Conservation (phyloP, 2,329 filamentous ascomycete species). For the Cytospora leucostoma region DNA sequence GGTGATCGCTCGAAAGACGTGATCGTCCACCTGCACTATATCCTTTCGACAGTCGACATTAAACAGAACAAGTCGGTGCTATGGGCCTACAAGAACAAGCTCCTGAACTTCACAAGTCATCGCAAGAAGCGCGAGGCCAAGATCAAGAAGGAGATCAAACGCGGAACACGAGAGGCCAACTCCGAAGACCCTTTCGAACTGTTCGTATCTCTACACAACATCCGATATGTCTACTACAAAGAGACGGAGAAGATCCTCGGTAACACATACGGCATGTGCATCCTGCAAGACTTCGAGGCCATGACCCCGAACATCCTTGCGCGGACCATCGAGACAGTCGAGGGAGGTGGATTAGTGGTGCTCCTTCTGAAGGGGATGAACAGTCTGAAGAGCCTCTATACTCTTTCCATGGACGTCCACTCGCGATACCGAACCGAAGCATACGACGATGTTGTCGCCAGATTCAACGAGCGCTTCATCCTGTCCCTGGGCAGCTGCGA, state of each 20-base stretch:
- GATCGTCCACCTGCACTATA: constrained; percentile 90
- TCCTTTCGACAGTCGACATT: constrained; percentile 85
- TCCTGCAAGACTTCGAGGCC: constrained; percentile 96
- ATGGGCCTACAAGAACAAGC: constrained; percentile 98
- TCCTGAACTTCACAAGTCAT: constrained; percentile 91
- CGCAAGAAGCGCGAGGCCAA: constrained; percentile 97
- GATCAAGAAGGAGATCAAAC: constrained; percentile 97
- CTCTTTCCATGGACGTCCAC: constrained; percentile 96
- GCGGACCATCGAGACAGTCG: constrained; percentile 93
- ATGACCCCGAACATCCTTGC: constrained; percentile 96
- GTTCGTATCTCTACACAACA: constrained; percentile 94
- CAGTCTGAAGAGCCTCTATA: constrained; percentile 96
- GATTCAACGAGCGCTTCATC: constrained; percentile 98
- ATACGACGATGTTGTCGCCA: constrained; percentile 88
- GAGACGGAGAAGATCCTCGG: constrained; percentile 98
- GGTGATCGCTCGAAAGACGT: constrained; percentile 94
- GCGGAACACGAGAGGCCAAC: constrained; percentile 89
- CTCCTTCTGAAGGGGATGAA: constrained; percentile 94
- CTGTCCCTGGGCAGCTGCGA: constrained; percentile 94
- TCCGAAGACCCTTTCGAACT: constrained; percentile 94
- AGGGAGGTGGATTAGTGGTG: constrained; percentile 90
- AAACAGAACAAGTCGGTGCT: constrained; percentile 95
- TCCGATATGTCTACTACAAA: constrained; percentile 99
- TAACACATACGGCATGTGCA: constrained; percentile 98
- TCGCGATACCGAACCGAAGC: constrained; percentile 95